Base-by-base conservation (phyloP, 2,329 filamentous ascomycete genomes). In the Paraphaeosphaeria minitans region DNA sequence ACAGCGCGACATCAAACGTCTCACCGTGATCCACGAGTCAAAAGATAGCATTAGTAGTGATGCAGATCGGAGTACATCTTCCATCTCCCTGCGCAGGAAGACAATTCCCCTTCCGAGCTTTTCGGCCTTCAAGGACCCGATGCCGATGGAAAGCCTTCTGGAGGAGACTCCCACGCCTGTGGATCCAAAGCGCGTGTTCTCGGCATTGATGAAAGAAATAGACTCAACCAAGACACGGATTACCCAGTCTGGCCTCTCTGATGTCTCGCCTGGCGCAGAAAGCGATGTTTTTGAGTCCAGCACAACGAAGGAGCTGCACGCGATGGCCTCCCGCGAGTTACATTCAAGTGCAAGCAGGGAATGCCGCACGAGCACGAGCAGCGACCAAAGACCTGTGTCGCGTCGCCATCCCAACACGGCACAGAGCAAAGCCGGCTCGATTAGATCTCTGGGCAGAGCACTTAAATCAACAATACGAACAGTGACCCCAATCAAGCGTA, bases 11-110 rank as follows among this genome's bases (percentile, higher is more conserved):
- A 85, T 59, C 73, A 79, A 89, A 66, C 82, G 85, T 1, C 76
- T 90, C n/a, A 88, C 87, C 1, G 81, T 87, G 24, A 89, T 90
- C 68, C 84, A 84, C 47, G 87, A 89, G 70, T 80, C 72, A 4
- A 75, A 73, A 55, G 71, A 75, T 50, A 77, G 74, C 31, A 67
- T 74, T 16, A 66, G 70, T 12, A 76, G 71, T 51, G 65, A 71
- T 29, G 55, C 59, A 24, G 72, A 68, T 5, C 61, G 59, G 2
- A 37, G 21, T 22, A 24, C 58, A 3, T 52, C 53, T 5, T 58
- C 65, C 8, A 5, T 52, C 8, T 61, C 58, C 1, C 56, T 55
- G 2, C 61, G 53, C 16, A 63, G 65, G n/a, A 70, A 68, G 16
- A 61, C 67, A 7, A 45, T 68, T 9, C 65, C 63, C 24, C 41